Evolutionary conservation across 2,329 filamentous ascomycete species (phyloP), one percentile per base, ranked within the genome.

Genomic region (Trichoderma sp.): DNA sequence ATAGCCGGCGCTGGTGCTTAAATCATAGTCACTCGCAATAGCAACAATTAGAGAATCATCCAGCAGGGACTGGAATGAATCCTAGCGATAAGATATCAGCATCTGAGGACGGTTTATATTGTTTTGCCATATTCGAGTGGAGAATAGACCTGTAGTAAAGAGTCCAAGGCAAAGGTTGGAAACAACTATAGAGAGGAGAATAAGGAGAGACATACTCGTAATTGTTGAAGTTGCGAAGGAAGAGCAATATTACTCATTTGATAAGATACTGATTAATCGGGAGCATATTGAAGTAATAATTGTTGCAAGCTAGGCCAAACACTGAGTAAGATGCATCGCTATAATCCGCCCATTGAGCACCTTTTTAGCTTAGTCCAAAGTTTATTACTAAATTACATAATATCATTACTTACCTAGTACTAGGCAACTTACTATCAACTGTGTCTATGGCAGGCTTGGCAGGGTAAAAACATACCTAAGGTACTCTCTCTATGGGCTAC

Each of bases 21-120:
- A 82, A 75, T 94, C 88, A 80, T 90, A 93, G 77, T 98, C 95
- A 67, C 84, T 88, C 6, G 90, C 84, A 64, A 98, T 92, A 4
- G 93, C 91, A 68, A 91, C 87, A 72, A 98, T 88, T 13, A 95
- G 86, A 0, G 93, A 88, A 74, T 94, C 88, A 75, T 98, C 95
- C 53, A 98, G 81, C 20, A 91, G 87, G 28, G 92, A 88, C 78
- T 90, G 91, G 77, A 93, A 95, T 74, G 91, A 88, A 73, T 90
- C 86, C 90, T 95, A 20, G 65, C 11, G 13, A 28, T 13, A 5
- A 39, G 23, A 39, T 26, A 15, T 61, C 13, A 61, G 57, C 57
- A 34, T 20, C 39, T 9, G 5, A 9, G 7, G 15, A 32, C 28
- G 4, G 7, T 23, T 23, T 13, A 5, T 1, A 23, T 53, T 20